Base-by-base conservation (phyloP, 345 rosid species). In the Lepidium aucheri region DNA sequence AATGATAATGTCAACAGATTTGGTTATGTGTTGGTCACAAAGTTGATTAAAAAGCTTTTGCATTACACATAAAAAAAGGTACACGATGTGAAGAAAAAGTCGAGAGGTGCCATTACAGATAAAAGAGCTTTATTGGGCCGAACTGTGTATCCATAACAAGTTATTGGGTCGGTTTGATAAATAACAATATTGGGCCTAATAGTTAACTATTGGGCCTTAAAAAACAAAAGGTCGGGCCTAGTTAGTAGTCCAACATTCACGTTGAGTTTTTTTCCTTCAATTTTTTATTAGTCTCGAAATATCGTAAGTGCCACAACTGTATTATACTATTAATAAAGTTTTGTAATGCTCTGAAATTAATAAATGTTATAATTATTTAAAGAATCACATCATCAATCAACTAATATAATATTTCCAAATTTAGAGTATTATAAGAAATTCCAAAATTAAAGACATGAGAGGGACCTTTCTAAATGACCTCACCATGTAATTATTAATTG, bases 41-140 rank as follows among this genome's bases (percentile, higher is more conserved):
- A 56, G 76, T 55, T 35, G 59, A 32, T 13, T 63, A 16, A 14
- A 63, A 55, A 64, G 76, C 76, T 63, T 64, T 72, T 54, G 64
- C 69, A 71, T 22, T 54, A 71, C 26, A 53, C 35, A 70, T 62
- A 40, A 63, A 71, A 55, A 39, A 30, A 71, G 17, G 22, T 43
- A 28, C 17, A 54, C 54, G 44, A 63, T 13, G 35, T 34, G 32
- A 4, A 34, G 0, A 40, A 16, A 9, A 40, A n/a, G n/a, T n/a
- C n/a, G n/a, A n/a, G n/a, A n/a, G n/a, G n/a, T n/a, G n/a, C n/a
- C n/a, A n/a, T n/a, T n/a, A n/a, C n/a, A n/a, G n/a, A n/a, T n/a
- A n/a, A n/a, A n/a, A n/a, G n/a, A n/a, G n/a, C n/a, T n/a, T n/a
- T n/a, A n/a, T n/a, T n/a, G n/a, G n/a, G n/a, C n/a, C n/a, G n/a